Base-by-base conservation (phyloP, 164 flowering plant genomes). In the Sextonia rubra region DNA sequence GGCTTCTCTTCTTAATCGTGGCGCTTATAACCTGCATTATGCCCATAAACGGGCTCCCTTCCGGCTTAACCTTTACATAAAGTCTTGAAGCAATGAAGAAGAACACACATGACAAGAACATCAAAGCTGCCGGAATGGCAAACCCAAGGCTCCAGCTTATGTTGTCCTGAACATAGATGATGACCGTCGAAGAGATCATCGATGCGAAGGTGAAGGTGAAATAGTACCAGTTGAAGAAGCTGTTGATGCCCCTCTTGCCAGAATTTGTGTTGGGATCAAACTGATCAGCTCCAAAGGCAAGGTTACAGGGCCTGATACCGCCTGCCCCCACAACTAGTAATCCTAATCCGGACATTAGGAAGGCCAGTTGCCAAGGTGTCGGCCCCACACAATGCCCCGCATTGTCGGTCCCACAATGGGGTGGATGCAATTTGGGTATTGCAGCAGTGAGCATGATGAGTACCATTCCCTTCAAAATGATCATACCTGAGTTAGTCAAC, bases 221-320 rank as follows among this genome's bases (percentile, higher is more conserved):
- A 82, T 80, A 91, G 80, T 90, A 95, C 99, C 99, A 95, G 60
- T 93, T 93, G 88, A 93, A 93, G 86, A 95, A 95, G 74, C 98
- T 93, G 75, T 81, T 82, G 62, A 91, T 80, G 5, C 96, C 96
- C 69, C 82, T 80, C 73, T 83, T 87, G 12, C 99, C 98, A 0
- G 91, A 79, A 26, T 89, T 94, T 0, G 93, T 90, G 1, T 80
- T 75, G 0, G 97, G 94, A 67, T 94, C 80, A 78, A 94, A 94
- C 56, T 94, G 98, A 71, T 94, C 98, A 0, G 91, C 98, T 22
- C 97, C 99, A 70, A 95, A 95, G 11, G 99, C 92, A 6, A 93
- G 77, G 80, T 89, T 91, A 70, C 97, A 90, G 1, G 98, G 88
- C 47, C 98, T 47, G 63, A 93, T 82, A 0, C 97, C 98, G 0